Percentiles rank a stretch among this genome's conserved stretches.
phyloP scores from a whole-genome alignment of 2,329 filamentous ascomycete genomes.

The Colletotrichum tropicicola region DNA sequence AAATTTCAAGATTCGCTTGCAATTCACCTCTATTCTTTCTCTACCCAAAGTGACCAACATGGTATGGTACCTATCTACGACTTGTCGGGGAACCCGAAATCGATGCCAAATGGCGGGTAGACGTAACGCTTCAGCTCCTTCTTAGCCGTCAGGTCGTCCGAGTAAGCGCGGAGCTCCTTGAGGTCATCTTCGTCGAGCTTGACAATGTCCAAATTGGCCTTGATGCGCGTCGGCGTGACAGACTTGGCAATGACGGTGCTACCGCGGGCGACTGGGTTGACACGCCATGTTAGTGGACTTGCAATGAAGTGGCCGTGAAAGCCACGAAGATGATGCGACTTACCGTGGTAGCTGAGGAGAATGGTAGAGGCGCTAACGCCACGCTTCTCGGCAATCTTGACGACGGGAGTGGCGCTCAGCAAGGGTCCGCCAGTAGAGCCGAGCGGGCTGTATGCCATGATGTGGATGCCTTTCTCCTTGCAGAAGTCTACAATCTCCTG shows the following conservation, averaged over 20 bases:
- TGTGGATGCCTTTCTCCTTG: constrained; percentile 72
- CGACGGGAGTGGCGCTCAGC: constrained; percentile 68
- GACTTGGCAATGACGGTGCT: constrained; percentile 79
- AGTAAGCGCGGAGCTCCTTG: constrained; percentile 64
- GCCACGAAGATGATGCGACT: no score
- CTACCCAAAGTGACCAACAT: no score
- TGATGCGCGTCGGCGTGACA: constrained; percentile 73
- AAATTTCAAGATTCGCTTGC: neutral
- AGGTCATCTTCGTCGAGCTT: constrained; percentile 72
- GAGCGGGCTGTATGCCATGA: constrained; percentile 77
- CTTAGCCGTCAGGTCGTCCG: constrained; percentile 56
- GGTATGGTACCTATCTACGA: constrained; percentile 34
- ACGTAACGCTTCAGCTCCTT: constrained; percentile 69
- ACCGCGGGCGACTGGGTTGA: constrained; percentile 67
- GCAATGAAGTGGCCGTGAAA: no score
- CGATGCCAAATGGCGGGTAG: constrained; percentile 73
- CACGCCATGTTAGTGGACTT: neutral
- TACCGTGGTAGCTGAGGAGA: constrained; percentile 77
- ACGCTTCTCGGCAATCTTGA: constrained; percentile 72
- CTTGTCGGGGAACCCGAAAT: constrained; percentile 80
- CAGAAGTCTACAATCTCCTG: constrained; percentile 77
- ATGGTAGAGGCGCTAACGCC: constrained; percentile 68
- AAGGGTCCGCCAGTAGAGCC: constrained; percentile 72
- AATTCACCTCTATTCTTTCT: neutral
- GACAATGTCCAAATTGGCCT: constrained; percentile 74